Conservation (phyloP, 2,329 filamentous ascomycete genomes). For the Mariannaea elegans region DNA sequence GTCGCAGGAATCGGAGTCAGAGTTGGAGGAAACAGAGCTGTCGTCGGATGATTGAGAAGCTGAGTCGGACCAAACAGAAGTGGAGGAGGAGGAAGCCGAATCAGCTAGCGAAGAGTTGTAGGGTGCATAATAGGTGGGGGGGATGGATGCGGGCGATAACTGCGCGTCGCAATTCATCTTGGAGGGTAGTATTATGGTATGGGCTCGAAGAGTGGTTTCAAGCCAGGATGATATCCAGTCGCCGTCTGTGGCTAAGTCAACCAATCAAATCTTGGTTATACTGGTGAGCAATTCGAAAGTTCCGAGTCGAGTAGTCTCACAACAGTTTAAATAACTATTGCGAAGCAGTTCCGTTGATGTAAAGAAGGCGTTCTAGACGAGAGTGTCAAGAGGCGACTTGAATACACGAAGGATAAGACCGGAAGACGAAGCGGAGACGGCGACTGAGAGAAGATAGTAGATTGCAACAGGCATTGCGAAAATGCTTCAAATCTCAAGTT, state of each 20-base stretch:
- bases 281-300: conserved; percentile 45
- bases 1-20: conserved; percentile 61
- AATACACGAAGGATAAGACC: conserved; percentile 66
- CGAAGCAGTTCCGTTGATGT: conserved; percentile 54
- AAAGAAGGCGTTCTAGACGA: conserved; percentile 55
- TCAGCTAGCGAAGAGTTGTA: conserved; percentile 78
- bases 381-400: conserved; percentile 50
- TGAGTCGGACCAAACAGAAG: conserved; percentile 80
- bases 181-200: conserved; percentile 43
- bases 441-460: conserved; percentile 65
- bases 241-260: conserved; percentile 62
- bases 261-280: conserved; percentile 55
- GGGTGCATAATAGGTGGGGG: conserved; percentile 60
- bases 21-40: conserved; percentile 69
- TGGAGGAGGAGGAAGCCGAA: conserved; percentile 78
- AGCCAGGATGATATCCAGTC: conserved; percentile 58
- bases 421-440: conserved; percentile 68
- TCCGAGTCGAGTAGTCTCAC: conserved; percentile 51
- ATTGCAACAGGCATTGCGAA: conserved; percentile 68
- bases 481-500: conserved; percentile 45
- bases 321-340: conserved; percentile 48
- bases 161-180: conserved; percentile 68
- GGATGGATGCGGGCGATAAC: conserved; percentile 60
- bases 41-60: conserved; percentile 76
- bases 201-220: conserved; percentile 43